A percentile compares a stretch with the other conserved stretches of the same genome.
phyloP scores from a whole-genome alignment of 2,329 filamentous ascomycete genomes.

The Alternaria sp. region DNA sequence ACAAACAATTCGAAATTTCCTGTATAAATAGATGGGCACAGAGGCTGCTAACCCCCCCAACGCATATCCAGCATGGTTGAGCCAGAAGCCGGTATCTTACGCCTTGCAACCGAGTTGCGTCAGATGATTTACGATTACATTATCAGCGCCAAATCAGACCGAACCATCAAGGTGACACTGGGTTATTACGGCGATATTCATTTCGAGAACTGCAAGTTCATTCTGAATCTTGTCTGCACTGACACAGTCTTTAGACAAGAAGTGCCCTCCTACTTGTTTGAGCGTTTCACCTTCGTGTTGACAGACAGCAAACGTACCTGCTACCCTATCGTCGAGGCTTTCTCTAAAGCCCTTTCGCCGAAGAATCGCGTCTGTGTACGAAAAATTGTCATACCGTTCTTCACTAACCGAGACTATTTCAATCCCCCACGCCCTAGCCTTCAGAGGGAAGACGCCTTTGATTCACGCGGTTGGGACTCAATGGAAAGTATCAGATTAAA shows the following conservation, averaged over 20 bases:
- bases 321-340: not conserved
- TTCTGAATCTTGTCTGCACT: not conserved
- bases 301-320: not conserved
- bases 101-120: not conserved
- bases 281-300: not conserved
- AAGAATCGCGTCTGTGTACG: not conserved
- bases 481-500: no score
- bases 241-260: not conserved
- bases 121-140: not conserved
- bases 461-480: not conserved
- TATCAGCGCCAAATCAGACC: not conserved
- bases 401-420: not conserved
- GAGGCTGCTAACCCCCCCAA: not conserved
- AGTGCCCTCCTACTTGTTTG: not conserved
- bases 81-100: not conserved
- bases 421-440: not conserved
- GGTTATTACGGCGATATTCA: not conserved
- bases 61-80: not conserved
- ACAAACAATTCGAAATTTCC: not conserved
- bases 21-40: not conserved
- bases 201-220: not conserved
- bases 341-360: not conserved
- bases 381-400: not conserved
- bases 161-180: not conserved
- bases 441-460: no score